These are phyloP conservation scores for Bruguiera gymnorhiza DNA, from an alignment of 345 rosid genomes.

Conservation along the genomic window DNA sequence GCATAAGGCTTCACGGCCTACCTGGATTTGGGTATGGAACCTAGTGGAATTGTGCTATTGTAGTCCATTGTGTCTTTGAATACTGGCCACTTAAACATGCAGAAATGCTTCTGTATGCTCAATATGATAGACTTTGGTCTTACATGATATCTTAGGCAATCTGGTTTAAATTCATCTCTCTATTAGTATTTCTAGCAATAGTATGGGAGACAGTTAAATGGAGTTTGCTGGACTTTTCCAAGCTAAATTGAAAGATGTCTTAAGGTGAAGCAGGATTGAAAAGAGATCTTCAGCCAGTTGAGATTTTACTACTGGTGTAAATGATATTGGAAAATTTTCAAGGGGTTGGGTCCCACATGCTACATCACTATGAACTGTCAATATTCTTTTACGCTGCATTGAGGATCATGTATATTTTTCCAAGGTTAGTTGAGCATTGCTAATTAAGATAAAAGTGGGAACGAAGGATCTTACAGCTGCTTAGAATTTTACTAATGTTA, in stretches of 20 bases:
- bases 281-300: no score
- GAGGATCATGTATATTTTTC: no score
- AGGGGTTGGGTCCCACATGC: not conserved
- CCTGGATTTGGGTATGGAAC: not conserved
- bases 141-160: not conserved
- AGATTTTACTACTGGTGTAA: no score
- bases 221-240: not conserved
- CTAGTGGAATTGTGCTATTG: not conserved
- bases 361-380: not conserved
- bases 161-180: not conserved
- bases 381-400: not conserved
- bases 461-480: no score
- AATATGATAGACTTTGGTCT: not conserved
- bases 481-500: no score
- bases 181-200: not conserved
- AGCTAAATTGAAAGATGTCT: no score
- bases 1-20: not conserved
- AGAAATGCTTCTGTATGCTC: not conserved
- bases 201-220: not conserved
- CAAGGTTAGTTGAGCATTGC: no score
- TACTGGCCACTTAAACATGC: not conserved
- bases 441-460: no score
- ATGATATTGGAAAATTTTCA: no score
- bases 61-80: not conserved
- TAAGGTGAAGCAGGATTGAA: not conserved